Conservation (phyloP, 202 grass and related monocot species). For the Carex arenaria region DNA sequence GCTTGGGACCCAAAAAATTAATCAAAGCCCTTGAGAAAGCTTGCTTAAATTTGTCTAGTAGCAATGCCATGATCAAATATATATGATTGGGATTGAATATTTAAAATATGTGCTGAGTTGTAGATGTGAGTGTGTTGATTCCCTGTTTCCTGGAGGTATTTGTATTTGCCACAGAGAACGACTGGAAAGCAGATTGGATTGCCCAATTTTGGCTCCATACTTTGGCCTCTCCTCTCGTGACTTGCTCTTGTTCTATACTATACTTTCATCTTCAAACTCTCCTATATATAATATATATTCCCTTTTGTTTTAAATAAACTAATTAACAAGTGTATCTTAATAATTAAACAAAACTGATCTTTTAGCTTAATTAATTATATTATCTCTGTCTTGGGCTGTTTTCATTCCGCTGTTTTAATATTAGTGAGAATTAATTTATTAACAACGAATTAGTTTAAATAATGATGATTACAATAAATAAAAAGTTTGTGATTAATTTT, state of each 20-base stretch:
- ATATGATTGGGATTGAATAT: neutral
- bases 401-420: neutral
- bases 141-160: conserved; percentile 28
- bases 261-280: neutral
- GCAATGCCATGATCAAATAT: neutral
- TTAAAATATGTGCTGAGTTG: conserved; percentile 6
- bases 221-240: conserved; percentile 22
- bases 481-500: too few species aligned
- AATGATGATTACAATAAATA: too few species aligned
- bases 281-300: neutral
- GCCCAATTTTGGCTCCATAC: conserved; percentile 9
- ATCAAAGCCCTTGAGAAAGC: neutral
- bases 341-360: neutral
- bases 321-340: neutral
- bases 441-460: too few species aligned
- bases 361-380: neutral
- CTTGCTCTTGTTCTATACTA: conserved; percentile 17
- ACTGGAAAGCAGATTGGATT: conserved; percentile 11
- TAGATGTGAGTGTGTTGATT: conserved; percentile 17
- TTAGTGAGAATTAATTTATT: neutral
- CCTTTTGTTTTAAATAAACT: neutral
- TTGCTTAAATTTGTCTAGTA: neutral
- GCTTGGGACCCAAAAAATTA: neutral
- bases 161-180: conserved; percentile 20
- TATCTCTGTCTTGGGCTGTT: neutral